Conservation (phyloP, 2,329 filamentous ascomycete species). For the Rhytidhysteron rufulum region DNA sequence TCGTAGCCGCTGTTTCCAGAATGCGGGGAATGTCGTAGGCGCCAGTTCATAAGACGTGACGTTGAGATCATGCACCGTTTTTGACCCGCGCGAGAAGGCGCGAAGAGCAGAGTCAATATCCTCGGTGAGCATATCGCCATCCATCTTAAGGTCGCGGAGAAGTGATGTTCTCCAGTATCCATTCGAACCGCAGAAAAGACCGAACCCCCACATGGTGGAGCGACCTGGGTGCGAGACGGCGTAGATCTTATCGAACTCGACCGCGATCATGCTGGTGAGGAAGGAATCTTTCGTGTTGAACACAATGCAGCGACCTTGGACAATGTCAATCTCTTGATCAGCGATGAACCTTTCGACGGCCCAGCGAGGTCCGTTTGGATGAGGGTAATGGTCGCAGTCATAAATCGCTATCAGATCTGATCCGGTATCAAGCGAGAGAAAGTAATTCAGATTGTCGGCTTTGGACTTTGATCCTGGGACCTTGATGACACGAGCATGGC, state of each 20-base stretch:
- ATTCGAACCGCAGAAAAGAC: slow-evolving; percentile 48
- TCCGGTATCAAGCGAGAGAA: slow-evolving; percentile 42
- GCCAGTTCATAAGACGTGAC: slow-evolving; percentile 48
- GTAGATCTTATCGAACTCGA: slow-evolving; percentile 52
- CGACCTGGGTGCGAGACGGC: slow-evolving; percentile 49
- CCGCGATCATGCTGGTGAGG: slow-evolving; percentile 45
- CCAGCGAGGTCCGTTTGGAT: slow-evolving; percentile 48
- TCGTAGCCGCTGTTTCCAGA: slow-evolving; percentile 50
- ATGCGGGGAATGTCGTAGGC: slow-evolving; percentile 41
- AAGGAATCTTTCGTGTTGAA: slow-evolving; percentile 45
- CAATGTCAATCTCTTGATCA: slow-evolving; percentile 43
- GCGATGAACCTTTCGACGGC: slow-evolving; percentile 45
- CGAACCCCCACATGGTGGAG: slow-evolving; percentile 46
- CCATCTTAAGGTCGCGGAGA: slow-evolving; percentile 46
- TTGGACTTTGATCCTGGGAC: slow-evolving; percentile 48
- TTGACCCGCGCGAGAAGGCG: slow-evolving; percentile 41
- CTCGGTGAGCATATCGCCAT: slow-evolving; percentile 49
- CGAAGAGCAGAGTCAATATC: slow-evolving; percentile 49
- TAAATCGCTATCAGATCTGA: slow-evolving; percentile 48
- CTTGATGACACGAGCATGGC: slow-evolving; percentile 44
- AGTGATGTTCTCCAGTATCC: slow-evolving; percentile 47
- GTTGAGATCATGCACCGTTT: slow-evolving; percentile 47
- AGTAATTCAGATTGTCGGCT: slow-evolving; percentile 50
- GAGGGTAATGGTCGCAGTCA: slow-evolving; percentile 50
- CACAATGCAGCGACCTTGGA: slow-evolving; percentile 48